Conservation (phyloP, 805 yeast species). For the Kodamaea sagamina region DNA sequence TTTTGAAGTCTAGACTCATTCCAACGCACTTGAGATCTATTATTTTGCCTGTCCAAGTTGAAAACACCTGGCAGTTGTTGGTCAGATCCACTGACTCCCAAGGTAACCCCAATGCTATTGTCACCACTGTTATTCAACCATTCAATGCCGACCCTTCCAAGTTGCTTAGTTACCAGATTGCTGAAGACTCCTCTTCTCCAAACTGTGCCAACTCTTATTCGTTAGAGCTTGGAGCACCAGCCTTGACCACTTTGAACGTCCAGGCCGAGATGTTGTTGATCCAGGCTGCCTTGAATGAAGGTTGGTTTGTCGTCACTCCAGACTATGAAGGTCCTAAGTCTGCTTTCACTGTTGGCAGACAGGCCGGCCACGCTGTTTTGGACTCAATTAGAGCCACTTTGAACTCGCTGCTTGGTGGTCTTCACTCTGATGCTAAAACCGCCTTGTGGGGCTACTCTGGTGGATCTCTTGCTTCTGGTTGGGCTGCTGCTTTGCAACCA, state of each 20-base stretch:
- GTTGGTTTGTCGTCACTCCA: slow-evolving; percentile 23
- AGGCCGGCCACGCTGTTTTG: slow-evolving; percentile 23
- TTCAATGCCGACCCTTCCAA: slow-evolving; percentile 28
- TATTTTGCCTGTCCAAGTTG: slow-evolving; percentile 13
- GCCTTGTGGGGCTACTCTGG: slow-evolving; percentile 29
- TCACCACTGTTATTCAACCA: slow-evolving; percentile 32
- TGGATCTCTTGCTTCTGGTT: slow-evolving; percentile 26
- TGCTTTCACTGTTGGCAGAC: slow-evolving; percentile 22
- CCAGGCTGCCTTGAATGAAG: slow-evolving; percentile 19
- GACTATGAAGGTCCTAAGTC: slow-evolving; percentile 26
- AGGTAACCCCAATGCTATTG: slow-evolving; percentile 29
- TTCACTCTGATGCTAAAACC: slow-evolving; percentile 18
- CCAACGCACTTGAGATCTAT: slow-evolving; percentile 16
- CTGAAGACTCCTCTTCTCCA: slow-evolving; percentile 28
- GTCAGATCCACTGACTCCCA: slow-evolving; percentile 21
- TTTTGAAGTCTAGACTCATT: slow-evolving; percentile 16
- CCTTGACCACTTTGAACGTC: not conserved
- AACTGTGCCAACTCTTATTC: slow-evolving; percentile 32
- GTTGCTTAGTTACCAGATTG: slow-evolving; percentile 29
- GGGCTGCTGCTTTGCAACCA: slow-evolving; percentile 29
- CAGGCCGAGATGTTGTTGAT: slow-evolving; percentile 20
- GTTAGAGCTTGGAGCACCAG: slow-evolving; percentile 17
- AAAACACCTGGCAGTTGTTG: slow-evolving; percentile 18
- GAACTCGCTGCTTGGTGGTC: slow-evolving; percentile 20
- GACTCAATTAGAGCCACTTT: slow-evolving; percentile 23